phyloP scores from a whole-genome alignment of 2,329 filamentous ascomycete genomes.

The Calonectria montana region DNA sequence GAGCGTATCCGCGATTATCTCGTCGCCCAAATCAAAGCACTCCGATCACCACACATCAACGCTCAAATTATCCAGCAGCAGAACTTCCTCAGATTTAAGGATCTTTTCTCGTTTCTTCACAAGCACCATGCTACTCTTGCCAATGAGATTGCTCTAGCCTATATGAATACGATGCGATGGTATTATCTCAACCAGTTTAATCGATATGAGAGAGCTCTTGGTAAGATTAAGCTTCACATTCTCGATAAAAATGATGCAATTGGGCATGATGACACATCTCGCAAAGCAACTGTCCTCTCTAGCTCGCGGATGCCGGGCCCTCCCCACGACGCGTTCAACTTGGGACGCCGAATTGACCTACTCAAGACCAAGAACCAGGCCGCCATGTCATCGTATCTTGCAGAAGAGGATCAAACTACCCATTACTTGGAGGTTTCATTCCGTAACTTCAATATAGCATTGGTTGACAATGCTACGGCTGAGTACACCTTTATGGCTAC shows the following conservation, averaged over 20 bases:
- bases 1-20: conserved; percentile 95
- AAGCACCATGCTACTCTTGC: conserved; percentile 85
- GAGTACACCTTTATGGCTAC: conserved; percentile 94
- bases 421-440: conserved; percentile 94
- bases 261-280: conserved; percentile 78
- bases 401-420: conserved; percentile 86
- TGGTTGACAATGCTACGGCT: conserved; percentile 92
- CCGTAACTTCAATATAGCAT: conserved; percentile 91
- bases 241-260: conserved; percentile 88
- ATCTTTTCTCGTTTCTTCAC: conserved; percentile 86
- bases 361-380: conserved; percentile 78
- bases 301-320: conserved; percentile 59
- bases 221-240: conserved; percentile 84
- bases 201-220: conserved; percentile 85
- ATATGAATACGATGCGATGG: conserved; percentile 99
- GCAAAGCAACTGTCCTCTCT: conserved; percentile 71
- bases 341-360: conserved; percentile 87
- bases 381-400: conserved; percentile 87
- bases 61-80: conserved; percentile 97
- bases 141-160: conserved; percentile 90
- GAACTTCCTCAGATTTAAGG: conserved; percentile 88
- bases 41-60: conserved; percentile 95
- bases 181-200: conserved; percentile 94
- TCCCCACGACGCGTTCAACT: conserved; percentile 86
- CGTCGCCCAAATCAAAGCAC: conserved; percentile 92